Evolutionary conservation across 768 basidiomycete species (phyloP).

Genomic region (Suillus decipiens): DNA sequence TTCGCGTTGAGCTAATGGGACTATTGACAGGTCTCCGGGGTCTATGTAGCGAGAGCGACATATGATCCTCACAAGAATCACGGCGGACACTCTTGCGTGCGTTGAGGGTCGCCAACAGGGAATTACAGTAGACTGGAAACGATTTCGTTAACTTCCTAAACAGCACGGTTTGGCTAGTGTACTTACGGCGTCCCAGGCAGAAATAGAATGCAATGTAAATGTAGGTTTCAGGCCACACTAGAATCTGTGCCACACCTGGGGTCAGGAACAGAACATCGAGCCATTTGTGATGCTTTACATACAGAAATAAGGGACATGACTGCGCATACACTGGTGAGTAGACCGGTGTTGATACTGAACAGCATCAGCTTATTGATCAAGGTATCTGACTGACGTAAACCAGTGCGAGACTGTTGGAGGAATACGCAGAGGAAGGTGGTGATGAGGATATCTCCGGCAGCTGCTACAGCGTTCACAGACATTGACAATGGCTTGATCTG

Average conservation of each 20-base stretch:
- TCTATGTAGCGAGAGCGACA: constrained; percentile 8
- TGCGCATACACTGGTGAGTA: constrained; percentile 43
- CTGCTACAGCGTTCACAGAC: constrained; percentile 52
- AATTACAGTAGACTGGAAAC: constrained; percentile 51
- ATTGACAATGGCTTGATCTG: constrained; percentile 50
- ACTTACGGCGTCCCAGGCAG: constrained; percentile 54
- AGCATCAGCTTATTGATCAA: constrained; percentile 52
- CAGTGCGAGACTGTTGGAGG: constrained; percentile 46
- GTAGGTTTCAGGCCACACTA: constrained; percentile 47
- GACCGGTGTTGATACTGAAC: constrained; percentile 42
- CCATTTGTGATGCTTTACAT: constrained; percentile 5
- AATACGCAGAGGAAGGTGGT: constrained; percentile 42
- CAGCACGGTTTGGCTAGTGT: not conserved
- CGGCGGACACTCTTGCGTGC: constrained; percentile 47
- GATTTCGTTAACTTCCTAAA: constrained; percentile 7
- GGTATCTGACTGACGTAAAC: constrained; percentile 48
- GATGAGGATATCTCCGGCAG: constrained; percentile 46
- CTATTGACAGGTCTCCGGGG: constrained; percentile 7
- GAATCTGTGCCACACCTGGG: constrained; percentile 36
- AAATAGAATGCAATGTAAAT: constrained; percentile 58
- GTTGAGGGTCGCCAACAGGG: constrained; percentile 54
- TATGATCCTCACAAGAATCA: not conserved
- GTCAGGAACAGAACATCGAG: not conserved
- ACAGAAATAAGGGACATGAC: constrained; percentile 54
- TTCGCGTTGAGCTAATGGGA: constrained; percentile 9